Base-by-base conservation (phyloP, 2,329 filamentous ascomycete genomes). In the Albifimbria verrucaria region DNA sequence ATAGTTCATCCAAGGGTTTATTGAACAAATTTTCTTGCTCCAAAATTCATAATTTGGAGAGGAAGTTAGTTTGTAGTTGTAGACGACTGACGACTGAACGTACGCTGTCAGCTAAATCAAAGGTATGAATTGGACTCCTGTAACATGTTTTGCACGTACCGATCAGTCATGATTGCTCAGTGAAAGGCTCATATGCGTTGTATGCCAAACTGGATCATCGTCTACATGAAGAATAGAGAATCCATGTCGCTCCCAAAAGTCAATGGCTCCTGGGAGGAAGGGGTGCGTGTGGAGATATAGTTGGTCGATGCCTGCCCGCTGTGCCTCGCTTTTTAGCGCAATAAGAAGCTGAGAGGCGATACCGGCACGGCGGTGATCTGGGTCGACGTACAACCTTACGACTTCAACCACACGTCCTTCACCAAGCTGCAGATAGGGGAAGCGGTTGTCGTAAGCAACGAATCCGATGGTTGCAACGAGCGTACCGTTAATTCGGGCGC, bases 271-370 rank as follows among this genome's bases (percentile, higher is more conserved):
- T 0, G 57, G 60, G 2, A 67, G 21, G 15, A 67, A 67, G 0
- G 65, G 63, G 20, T 67, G 65, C 0, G 65, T 67, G 21, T 67
- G 64, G 1, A 67, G 53, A 48, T 67, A 67, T 2, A 67, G 52
- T 7, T 51, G 47, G 15, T 57, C 21, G 17, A 66, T 56, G 9
- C 57, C 57, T 7, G 52, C 51, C 1, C 47, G 48, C 2, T 22
- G 51, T 1, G 65, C 62, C 0, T 49, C 49, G 4, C 57, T 45
- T 18, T 59, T 39, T 23, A 68, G 17, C 5, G 42, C 39, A 4
- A 23, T 21, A 7, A 65, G 53, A 15, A 68, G 10, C 2, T 46
- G 57, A 2, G 65, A 66, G 12, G 65, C 65, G 18, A 68, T 5
- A 7, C 65, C 63, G 3, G 46, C 56, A 11, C 65, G 65, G 4